Conservation (phyloP, 2,329 filamentous ascomycete species). For the Stachybotrys elegans region DNA sequence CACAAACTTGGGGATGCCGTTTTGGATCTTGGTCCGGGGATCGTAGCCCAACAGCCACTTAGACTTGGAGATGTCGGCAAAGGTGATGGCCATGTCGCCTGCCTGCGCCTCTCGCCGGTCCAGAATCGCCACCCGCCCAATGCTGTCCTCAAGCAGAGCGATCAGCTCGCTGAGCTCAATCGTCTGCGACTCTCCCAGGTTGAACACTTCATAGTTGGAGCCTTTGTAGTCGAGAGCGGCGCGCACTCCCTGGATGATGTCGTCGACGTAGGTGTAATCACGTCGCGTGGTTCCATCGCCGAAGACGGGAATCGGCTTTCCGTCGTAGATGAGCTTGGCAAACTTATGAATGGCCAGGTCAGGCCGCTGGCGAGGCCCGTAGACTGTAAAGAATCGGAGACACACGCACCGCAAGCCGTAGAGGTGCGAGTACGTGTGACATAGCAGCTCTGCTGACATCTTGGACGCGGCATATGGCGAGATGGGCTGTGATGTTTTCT, state of each 20-base stretch:
- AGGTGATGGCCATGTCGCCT: conserved; percentile 16
- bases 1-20: conserved; percentile 15
- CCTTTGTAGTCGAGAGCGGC: conserved; percentile 14
- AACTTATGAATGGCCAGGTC: conserved; percentile 19
- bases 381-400: conserved; percentile 20
- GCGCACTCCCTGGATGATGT: conserved; percentile 16
- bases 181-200: conserved; percentile 17
- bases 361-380: conserved; percentile 17
- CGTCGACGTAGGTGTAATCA: conserved; percentile 19
- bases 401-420: conserved; percentile 16
- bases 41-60: conserved; percentile 13
- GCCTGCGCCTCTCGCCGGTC: conserved; percentile 13
- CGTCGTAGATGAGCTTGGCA: conserved; percentile 14
- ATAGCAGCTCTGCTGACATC: conserved; percentile 13
- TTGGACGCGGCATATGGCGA: conserved; percentile 17
- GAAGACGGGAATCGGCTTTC: conserved; percentile 17
- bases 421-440: conserved; percentile 17
- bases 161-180: conserved; percentile 15
- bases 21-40: conserved; percentile 12
- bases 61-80: conserved; percentile 16
- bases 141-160: conserved; percentile 12
- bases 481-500: conserved; percentile 13
- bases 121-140: conserved; percentile 13
- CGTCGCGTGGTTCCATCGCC: conserved; percentile 16
- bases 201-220: conserved; percentile 15